These are phyloP conservation scores for Biscogniauxia mediterranea DNA, from an alignment of 2,329 filamentous ascomycete genomes.

Conservation along the genomic window DNA sequence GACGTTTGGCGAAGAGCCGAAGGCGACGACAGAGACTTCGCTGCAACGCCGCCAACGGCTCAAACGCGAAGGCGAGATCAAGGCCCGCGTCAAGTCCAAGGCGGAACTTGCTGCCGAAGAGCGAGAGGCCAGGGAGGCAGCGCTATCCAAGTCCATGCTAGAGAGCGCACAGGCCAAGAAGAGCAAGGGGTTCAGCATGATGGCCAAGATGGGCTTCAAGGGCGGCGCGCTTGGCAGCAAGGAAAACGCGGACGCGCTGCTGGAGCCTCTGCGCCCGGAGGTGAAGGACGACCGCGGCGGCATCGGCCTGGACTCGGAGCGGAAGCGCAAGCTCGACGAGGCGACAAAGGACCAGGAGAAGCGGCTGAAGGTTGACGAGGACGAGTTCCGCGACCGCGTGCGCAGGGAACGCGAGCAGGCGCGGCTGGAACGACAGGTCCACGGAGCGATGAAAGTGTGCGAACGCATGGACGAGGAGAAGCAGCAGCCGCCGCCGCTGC, in stretches of 20 bases:
- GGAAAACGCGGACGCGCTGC: constrained; percentile 34
- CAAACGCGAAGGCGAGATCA: constrained; percentile 64
- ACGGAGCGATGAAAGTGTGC: constrained; percentile 77
- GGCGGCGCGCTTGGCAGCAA: constrained; percentile 71
- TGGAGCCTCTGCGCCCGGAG: constrained; percentile 71
- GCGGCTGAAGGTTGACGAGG: constrained; percentile 61
- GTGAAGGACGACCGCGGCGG: constrained; percentile 80
- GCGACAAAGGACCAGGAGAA: constrained; percentile 59
- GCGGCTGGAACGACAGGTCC: constrained; percentile 66
- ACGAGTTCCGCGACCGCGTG: constrained; percentile 71
- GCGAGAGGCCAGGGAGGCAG: constrained; percentile 68
- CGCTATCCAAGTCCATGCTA: constrained; percentile 72
- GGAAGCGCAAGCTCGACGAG: constrained; percentile 73
- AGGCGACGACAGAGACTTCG: constrained; percentile 55
- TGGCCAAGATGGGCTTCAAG: constrained; percentile 92
- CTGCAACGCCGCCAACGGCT: constrained; percentile 53
- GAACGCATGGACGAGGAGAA: constrained; percentile 69
- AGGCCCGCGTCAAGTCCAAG: constrained; percentile 73
- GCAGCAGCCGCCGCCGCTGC: not conserved
- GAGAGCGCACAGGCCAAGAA: constrained; percentile 48
- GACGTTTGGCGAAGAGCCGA: constrained; percentile 67
- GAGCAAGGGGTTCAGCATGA: constrained; percentile 92
- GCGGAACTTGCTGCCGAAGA: constrained; percentile 76
- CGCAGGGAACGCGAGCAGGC: constrained; percentile 67
- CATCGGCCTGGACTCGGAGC: constrained; percentile 79